Percentiles rank a stretch among this genome's conserved stretches.
Conservation (phyloP, 1,284 basidiomycete species). For the Microbotryum saponariae region DNA sequence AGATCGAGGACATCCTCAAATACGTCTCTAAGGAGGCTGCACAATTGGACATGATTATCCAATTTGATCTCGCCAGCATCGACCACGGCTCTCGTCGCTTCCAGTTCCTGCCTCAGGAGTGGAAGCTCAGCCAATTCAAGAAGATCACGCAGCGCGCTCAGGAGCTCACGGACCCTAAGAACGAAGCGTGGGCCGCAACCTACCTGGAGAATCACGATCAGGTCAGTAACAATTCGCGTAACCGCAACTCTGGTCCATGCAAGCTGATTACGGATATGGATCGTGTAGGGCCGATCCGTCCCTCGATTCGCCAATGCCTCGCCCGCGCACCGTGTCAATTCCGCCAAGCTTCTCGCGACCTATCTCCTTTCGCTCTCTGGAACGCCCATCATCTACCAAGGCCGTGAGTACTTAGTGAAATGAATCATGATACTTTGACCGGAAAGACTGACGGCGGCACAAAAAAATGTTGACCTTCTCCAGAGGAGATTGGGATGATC, state of each 20-base stretch:
- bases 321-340: conserved; percentile 49
- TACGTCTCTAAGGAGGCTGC: conserved; percentile 58
- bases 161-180: conserved; percentile 49
- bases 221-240: too few species aligned
- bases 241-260: too few species aligned
- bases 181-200: conserved; percentile 2
- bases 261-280: too few species aligned
- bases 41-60: conserved; percentile 57
- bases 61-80: conserved; percentile 47
- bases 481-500: conserved; percentile 58
- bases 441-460: too few species aligned
- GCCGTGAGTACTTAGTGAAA: conserved; percentile 34
- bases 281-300: conserved; percentile 38
- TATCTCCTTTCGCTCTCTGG: conserved; percentile 57
- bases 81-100: conserved; percentile 19
- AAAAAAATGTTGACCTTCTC: too few species aligned
- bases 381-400: conserved; percentile 65
- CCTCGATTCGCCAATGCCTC: conserved; percentile 59
- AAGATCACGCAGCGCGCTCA: conserved; percentile 46
- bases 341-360: conserved; percentile 59
- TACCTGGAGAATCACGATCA: conserved; percentile 58
- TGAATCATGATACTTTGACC: too few species aligned
- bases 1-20: conserved; percentile 24
- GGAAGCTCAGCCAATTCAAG: conserved; percentile 55
- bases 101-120: conserved; percentile 47